Conservation (phyloP, 2,329 filamentous ascomycete species). For the Colletotrichum sidae region DNA sequence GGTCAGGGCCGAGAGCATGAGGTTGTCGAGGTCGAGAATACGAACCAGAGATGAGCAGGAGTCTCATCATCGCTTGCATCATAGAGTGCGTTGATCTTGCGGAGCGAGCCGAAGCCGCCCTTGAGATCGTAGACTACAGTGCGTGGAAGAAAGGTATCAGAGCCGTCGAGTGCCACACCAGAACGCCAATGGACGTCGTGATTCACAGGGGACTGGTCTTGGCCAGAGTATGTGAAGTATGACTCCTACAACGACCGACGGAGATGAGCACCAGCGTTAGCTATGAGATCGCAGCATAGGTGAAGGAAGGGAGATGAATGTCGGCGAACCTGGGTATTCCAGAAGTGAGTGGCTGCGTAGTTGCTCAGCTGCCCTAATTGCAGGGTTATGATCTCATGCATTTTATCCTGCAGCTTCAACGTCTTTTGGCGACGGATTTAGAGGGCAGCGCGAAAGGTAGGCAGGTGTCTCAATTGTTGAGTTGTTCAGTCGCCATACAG, state of each 20-base stretch:
- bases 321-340: constrained; percentile 83
- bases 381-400: constrained; percentile 96
- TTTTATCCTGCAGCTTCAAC: constrained; percentile 49
- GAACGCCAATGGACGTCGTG: constrained; percentile 91
- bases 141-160: constrained; percentile 91
- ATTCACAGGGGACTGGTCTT: constrained; percentile 76
- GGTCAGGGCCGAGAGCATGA: too few relatives aligned
- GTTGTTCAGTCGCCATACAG: too few relatives aligned
- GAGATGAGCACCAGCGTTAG: background rate
- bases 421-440: too few relatives aligned
- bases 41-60: constrained; percentile 48
- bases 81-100: constrained; percentile 90
- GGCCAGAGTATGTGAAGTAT: constrained; percentile 88
- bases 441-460: background rate
- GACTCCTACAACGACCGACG: constrained; percentile 76
- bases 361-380: constrained; percentile 95
- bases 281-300: background rate
- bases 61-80: constrained; percentile 57
- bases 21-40: background rate
- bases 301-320: background rate
- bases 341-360: constrained; percentile 95
- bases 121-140: constrained; percentile 96
- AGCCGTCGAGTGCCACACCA: constrained; percentile 83
- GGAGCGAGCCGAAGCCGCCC: constrained; percentile 88
- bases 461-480: background rate